phyloP scores from a whole-genome alignment of 805 yeast genomes.

The Maudiozyma saulgeensis region DNA sequence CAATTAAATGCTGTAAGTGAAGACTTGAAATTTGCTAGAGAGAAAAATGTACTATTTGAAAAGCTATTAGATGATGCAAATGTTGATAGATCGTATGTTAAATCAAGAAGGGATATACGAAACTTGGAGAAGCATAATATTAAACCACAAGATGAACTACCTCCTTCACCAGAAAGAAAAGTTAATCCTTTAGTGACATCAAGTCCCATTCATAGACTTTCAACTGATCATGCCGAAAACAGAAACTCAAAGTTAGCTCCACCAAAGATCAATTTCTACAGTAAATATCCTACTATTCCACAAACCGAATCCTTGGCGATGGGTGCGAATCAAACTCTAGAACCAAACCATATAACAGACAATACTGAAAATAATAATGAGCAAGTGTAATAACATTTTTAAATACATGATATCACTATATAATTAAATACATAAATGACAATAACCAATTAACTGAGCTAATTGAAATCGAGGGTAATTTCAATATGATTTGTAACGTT shows the following conservation, averaged over 20 bases:
- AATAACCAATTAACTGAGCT: too few species aligned
- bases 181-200: slow-evolving; percentile 27
- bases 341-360: too few species aligned
- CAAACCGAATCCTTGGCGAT: slow-evolving; percentile 21
- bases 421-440: too few species aligned
- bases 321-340: background rate
- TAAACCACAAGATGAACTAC: slow-evolving; percentile 24
- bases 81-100: slow-evolving; percentile 24
- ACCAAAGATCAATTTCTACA: slow-evolving; percentile 12
- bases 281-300: slow-evolving; percentile 27
- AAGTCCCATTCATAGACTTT: slow-evolving; percentile 20
- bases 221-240: background rate
- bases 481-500: too few species aligned
- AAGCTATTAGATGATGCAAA: slow-evolving; percentile 27
- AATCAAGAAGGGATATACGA: slow-evolving; percentile 26
- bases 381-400: too few species aligned
- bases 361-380: background rate
- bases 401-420: too few species aligned
- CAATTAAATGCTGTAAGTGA: slow-evolving; percentile 9
- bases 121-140: slow-evolving; percentile 24
- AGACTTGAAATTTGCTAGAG: slow-evolving; percentile 23
- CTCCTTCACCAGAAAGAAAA: slow-evolving; percentile 21
- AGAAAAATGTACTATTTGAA: slow-evolving; percentile 23
- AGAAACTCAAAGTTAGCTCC: slow-evolving; percentile 2
- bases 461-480: too few species aligned